Evolutionary conservation across 306 rosid genomes (phyloP).

Genomic region (Inga oerstediana): DNA sequence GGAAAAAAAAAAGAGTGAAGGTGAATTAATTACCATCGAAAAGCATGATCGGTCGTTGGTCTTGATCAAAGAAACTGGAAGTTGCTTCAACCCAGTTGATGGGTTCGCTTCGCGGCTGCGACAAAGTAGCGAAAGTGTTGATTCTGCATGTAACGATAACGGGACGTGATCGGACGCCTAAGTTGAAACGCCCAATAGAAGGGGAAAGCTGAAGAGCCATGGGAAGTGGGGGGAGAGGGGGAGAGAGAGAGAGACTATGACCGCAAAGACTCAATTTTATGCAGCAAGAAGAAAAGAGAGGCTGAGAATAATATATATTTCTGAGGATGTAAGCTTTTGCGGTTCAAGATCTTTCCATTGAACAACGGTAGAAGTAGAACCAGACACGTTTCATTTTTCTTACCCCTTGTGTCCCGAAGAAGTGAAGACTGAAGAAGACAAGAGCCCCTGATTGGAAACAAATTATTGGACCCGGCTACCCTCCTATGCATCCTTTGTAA

Average conservation of each 20-base stretch:
- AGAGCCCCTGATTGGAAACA: too few relatives aligned
- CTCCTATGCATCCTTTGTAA: too few relatives aligned
- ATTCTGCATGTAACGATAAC: constrained; percentile 32
- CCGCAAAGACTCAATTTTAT: not conserved
- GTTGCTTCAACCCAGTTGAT: constrained; percentile 75
- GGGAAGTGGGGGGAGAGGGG: not conserved
- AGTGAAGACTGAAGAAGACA: too few relatives aligned
- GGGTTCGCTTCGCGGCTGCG: constrained; percentile 44
- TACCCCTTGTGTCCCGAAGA: too few relatives aligned
- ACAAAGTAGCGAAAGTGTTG: constrained; percentile 49
- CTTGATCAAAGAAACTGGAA: constrained; percentile 70
- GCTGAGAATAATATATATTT: not conserved
- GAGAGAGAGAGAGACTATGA: not conserved
- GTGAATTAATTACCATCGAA: constrained; percentile 67
- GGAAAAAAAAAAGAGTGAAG: not conserved
- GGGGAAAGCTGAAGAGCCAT: constrained; percentile 69
- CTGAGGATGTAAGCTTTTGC: not conserved
- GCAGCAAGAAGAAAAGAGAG: not conserved
- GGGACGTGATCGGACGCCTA: constrained; percentile 31
- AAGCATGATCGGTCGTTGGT: constrained; percentile 87
- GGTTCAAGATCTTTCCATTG: not conserved
- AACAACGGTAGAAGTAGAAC: too few relatives aligned
- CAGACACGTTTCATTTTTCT: too few relatives aligned
- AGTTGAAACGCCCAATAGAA: constrained; percentile 34
- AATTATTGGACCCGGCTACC: too few relatives aligned